phyloP scores from a whole-genome alignment of 1,284 basidiomycete species.

The Anthracocystis setariae region DNA sequence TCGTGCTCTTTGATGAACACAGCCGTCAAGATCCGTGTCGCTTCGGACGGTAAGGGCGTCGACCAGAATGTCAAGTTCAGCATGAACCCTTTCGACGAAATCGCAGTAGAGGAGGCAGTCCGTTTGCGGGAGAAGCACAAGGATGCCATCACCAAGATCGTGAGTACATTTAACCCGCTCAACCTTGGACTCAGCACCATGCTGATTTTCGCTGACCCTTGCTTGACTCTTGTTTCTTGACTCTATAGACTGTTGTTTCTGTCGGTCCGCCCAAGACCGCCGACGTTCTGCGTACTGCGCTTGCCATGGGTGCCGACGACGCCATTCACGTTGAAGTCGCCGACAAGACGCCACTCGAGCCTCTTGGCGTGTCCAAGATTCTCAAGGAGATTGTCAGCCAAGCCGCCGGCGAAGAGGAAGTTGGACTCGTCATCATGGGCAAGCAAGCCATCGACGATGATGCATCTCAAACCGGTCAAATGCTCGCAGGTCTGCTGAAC shows the following conservation, averaged over 20 bases:
- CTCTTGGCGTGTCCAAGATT: constrained; percentile 85
- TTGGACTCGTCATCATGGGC: constrained; percentile 94
- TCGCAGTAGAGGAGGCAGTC: constrained; percentile 95
- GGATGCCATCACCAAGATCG: constrained; percentile 69
- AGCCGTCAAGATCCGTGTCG: constrained; percentile 67
- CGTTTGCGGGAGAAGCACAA: constrained; percentile 83
- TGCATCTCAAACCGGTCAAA: constrained; percentile 94
- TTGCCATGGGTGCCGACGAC: constrained; percentile 96
- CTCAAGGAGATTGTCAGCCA: constrained; percentile 81
- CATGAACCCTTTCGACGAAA: constrained; percentile 71
- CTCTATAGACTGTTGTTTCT: constrained; percentile 76
- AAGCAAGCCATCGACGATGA: constrained; percentile 99
- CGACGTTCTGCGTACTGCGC: constrained; percentile 92
- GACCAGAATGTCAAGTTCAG: constrained; percentile 67
- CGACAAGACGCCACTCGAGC: constrained; percentile 79
- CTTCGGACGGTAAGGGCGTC: constrained; percentile 66
- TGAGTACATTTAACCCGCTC: constrained; percentile 23
- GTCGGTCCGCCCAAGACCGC: constrained; percentile 89
- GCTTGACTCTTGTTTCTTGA: not conserved
- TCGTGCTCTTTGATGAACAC: not conserved
- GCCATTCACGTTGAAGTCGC: constrained; percentile 86
- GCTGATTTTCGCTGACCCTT: not conserved
- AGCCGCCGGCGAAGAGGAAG: constrained; percentile 73
- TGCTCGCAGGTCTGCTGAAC: constrained; percentile 90
- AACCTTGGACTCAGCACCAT: not conserved